Evolutionary conservation across 345 rosid genomes (phyloP).

Genomic region (Xanthoceras sorbifolium): DNA sequence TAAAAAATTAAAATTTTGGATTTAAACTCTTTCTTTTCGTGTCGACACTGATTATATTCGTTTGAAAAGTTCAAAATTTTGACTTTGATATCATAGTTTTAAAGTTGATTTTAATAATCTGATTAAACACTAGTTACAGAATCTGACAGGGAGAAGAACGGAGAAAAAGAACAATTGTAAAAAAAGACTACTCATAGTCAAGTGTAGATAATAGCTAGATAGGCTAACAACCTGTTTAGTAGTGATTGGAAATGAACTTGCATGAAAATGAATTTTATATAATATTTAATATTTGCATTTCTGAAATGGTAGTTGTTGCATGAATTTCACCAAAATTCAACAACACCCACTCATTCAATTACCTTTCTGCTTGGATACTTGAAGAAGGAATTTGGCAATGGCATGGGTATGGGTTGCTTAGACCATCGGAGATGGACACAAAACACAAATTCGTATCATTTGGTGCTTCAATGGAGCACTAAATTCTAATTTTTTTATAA

Average conservation of each 20-base stretch:
- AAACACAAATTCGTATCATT: no score
- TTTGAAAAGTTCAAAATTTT: not conserved
- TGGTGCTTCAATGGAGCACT: no score
- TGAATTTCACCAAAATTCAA: slow-evolving; percentile 15
- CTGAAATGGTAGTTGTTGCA: slow-evolving; percentile 3
- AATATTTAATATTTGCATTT: not conserved
- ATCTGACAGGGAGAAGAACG: slow-evolving; percentile 1
- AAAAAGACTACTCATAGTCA: not conserved
- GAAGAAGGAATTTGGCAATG: slow-evolving; percentile 4
- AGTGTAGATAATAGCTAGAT: not conserved
- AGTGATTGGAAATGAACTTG: not conserved
- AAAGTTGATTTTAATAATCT: not conserved
- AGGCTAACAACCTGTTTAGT: not conserved
- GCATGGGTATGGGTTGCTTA: no score
- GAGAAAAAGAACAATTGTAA: not conserved
- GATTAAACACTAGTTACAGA: not conserved
- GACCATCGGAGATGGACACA: no score
- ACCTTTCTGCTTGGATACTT: not conserved
- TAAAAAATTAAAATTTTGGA: no score
- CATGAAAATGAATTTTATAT: not conserved
- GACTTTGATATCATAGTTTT: not conserved
- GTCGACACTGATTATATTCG: not conserved
- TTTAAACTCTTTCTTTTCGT: no score
- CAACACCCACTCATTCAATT: not conserved
- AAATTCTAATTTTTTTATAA: no score